phyloP scores from a whole-genome alignment of 192 early-diverging fungal species.

The Physocladia obscura region DNA sequence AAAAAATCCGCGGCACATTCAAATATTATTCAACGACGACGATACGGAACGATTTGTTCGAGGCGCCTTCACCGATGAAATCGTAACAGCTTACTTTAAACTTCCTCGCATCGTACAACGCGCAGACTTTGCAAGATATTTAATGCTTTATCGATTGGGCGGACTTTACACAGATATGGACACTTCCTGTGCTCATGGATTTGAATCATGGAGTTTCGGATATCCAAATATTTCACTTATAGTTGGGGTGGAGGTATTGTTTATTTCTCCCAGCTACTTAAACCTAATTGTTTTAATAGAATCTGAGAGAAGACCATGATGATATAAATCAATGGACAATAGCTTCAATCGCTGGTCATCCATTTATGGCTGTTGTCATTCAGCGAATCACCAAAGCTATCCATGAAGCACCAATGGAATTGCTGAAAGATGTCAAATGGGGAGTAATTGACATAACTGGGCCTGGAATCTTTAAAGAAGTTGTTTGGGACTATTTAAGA shows the following conservation, averaged over 20 bases:
- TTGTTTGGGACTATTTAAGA: background rate
- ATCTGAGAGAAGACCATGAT: background rate
- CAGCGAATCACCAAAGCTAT: background rate
- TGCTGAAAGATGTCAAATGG: background rate
- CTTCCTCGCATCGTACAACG: conserved; percentile 22
- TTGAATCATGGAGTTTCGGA: conserved; percentile 27
- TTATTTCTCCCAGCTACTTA: no score
- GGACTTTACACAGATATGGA: conserved; percentile 43
- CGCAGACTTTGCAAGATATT: conserved; percentile 33
- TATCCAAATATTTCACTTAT: background rate
- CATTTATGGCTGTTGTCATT: conserved; percentile 12
- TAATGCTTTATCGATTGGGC: conserved; percentile 33
- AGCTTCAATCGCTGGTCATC: conserved; percentile 20
- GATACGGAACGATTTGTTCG: conserved; percentile 6
- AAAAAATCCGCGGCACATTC: conserved; percentile 4
- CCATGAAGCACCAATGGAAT: background rate
- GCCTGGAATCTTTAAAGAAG: conserved; percentile 3
- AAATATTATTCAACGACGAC: conserved; percentile 18
- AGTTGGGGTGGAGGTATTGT: conserved; percentile 18
- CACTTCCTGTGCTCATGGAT: conserved; percentile 3
- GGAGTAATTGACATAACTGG: conserved; percentile 16
- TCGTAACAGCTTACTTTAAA: conserved; percentile 5
- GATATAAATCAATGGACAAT: conserved; percentile 34
- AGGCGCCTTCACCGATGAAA: background rate
- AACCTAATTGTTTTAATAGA: no score